Conservation (phyloP, 768 basidiomycete species). For the Amanita thiersii region DNA sequence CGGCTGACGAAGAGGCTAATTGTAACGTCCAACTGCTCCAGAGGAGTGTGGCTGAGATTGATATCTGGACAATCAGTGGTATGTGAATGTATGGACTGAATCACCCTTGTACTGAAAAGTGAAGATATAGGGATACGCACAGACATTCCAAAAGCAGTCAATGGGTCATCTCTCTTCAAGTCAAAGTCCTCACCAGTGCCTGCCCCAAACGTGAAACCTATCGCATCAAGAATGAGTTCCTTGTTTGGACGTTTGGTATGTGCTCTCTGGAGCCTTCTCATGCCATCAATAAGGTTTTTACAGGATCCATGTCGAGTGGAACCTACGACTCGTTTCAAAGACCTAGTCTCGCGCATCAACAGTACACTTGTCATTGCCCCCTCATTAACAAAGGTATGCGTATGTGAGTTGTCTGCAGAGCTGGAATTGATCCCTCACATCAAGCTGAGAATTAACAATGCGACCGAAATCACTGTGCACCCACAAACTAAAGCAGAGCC, state of each 20-base stretch:
- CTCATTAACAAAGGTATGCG: conserved; percentile 34
- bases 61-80: conserved; percentile 5
- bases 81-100: no score
- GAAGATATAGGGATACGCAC: background rate
- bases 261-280: background rate
- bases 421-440: background rate
- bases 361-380: conserved; percentile 55
- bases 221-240: background rate
- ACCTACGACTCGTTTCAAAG: conserved; percentile 31
- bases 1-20: no score
- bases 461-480: conserved; percentile 10
- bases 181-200: background rate
- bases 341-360: conserved; percentile 60
- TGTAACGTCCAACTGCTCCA: no score
- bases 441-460: conserved; percentile 9
- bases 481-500: conserved; percentile 9
- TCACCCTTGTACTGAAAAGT: no score
- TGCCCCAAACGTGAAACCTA: background rate
- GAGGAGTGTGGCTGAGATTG: background rate
- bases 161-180: conserved; percentile 3
- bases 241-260: background rate
- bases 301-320: background rate
- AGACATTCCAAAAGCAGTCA: background rate
- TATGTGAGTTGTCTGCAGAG: background rate
- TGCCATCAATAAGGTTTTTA: background rate